Evolutionary conservation across 495 filamentous ascomycete genomes (phyloP).

Genomic region (Ramalina peruviana): DNA sequence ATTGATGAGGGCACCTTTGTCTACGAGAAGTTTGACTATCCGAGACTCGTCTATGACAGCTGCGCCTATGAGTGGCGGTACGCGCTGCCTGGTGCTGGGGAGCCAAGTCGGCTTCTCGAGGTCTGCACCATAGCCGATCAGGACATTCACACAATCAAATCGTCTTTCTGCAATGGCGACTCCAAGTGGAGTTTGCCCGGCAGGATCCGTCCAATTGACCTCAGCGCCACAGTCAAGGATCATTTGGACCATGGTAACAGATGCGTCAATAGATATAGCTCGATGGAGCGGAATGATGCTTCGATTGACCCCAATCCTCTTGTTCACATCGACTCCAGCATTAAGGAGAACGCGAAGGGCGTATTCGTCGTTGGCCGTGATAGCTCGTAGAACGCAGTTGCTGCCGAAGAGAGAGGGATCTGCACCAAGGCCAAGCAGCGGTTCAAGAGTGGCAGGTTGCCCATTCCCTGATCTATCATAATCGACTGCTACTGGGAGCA

Average conservation of each 20-base stretch:
- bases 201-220: conserved; percentile 14
- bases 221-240: conserved; percentile 8
- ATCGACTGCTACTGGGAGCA: no score
- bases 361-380: background rate
- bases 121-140: conserved; percentile 15
- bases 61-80: conserved; percentile 18
- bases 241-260: background rate
- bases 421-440: no score
- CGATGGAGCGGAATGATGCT: background rate
- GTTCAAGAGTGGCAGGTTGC: no score
- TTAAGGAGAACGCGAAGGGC: background rate
- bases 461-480: no score
- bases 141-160: conserved; percentile 1
- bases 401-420: no score
- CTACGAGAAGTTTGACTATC: conserved; percentile 7
- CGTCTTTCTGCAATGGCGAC: conserved; percentile 4
- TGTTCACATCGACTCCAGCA: background rate
- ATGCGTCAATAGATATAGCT: no score
- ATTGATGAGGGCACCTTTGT: conserved; percentile 11
- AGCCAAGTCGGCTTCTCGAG: background rate
- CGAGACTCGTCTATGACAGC: background rate
- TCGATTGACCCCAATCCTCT: no score
- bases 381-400: background rate
- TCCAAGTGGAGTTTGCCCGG: conserved; percentile 7
- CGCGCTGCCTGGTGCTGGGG: background rate